phyloP scores from a whole-genome alignment of 768 basidiomycete genomes.

The Naganishia onofrii region DNA sequence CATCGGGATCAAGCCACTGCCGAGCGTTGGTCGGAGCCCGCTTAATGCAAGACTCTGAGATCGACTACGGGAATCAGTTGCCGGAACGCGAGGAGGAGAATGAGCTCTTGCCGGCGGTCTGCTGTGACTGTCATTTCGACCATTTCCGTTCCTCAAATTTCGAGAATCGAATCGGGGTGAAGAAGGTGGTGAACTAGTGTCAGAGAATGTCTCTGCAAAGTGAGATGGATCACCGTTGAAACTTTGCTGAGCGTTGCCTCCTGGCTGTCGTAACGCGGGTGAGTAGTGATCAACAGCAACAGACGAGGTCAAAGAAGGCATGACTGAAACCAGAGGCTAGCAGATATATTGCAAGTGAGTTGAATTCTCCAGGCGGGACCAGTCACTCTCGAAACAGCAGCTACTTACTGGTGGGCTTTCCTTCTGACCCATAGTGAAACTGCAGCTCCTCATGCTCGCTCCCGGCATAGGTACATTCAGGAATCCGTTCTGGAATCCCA shows the following conservation, averaged over 20 bases:
- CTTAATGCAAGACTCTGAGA: slow-evolving; percentile 45
- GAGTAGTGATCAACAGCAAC: neutral
- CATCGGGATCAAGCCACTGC: slow-evolving; percentile 37
- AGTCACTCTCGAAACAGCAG: neutral
- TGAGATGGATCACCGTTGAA: slow-evolving; percentile 40
- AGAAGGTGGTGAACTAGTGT: slow-evolving; percentile 38
- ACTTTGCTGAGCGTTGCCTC: slow-evolving; percentile 40
- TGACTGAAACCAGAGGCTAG: slow-evolving; percentile 9
- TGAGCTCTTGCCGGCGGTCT: slow-evolving; percentile 13
- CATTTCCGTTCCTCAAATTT: neutral
- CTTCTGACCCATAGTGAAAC: slow-evolving; percentile 43
- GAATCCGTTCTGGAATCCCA: slow-evolving; percentile 10
- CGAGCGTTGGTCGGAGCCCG: slow-evolving; percentile 36
- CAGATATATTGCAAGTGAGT: neutral
- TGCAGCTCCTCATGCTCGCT: slow-evolving; percentile 44
- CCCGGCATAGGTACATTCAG: slow-evolving; percentile 30
- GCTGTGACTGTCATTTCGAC: neutral
- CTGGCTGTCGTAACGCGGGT: slow-evolving; percentile 26
- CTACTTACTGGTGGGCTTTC: slow-evolving; percentile 41
- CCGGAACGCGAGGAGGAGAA: slow-evolving; percentile 43
- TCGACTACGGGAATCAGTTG: slow-evolving; percentile 43
- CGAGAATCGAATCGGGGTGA: slow-evolving; percentile 19
- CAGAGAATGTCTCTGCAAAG: slow-evolving; percentile 47
- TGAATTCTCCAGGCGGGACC: neutral
- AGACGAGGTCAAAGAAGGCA: slow-evolving; percentile 4